Percentiles rank a stretch among this genome's conserved stretches.
phyloP scores from a whole-genome alignment of 2,329 filamentous ascomycete species.

The Emydomyces testavorans region DNA sequence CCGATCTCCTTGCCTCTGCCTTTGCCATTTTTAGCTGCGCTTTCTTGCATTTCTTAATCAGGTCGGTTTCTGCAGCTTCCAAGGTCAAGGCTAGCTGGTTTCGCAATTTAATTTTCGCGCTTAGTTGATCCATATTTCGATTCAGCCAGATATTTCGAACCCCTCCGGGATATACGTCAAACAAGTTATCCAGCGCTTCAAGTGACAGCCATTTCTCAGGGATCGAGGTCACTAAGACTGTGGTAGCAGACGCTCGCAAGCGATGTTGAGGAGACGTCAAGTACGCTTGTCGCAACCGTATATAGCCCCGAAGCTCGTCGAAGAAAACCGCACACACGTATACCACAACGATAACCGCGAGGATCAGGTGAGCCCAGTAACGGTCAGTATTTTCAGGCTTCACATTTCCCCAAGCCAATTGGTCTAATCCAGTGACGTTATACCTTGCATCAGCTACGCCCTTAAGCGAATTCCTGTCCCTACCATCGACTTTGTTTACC shows the following conservation, averaged over 20 bases:
- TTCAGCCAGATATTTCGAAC: conserved; percentile 96
- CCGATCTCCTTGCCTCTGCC: conserved; percentile 50
- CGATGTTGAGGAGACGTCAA: conserved; percentile 91
- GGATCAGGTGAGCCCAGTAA: conserved; percentile 72
- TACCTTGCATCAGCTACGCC: conserved; percentile 25
- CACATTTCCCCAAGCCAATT: conserved; percentile 82
- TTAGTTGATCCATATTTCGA: conserved; percentile 68
- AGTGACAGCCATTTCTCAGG: conserved; percentile 81
- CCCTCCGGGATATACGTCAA: conserved; percentile 91
- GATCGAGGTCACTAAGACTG: conserved; percentile 83
- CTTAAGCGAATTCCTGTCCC: conserved; percentile 45
- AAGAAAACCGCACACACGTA: conserved; percentile 87
- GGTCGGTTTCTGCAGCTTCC: conserved; percentile 70
- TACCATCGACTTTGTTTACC: conserved; percentile 64
- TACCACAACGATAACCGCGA: conserved; percentile 64
- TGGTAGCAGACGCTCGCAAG: conserved; percentile 84
- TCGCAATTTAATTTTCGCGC: conserved; percentile 70
- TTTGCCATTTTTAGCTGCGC: conserved; percentile 60
- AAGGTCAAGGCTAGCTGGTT: conserved; percentile 59
- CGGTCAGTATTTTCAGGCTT: conserved; percentile 50
- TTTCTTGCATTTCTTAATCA: conserved; percentile 70
- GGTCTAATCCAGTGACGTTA: conserved; percentile 60
- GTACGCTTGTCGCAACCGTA: conserved; percentile 88
- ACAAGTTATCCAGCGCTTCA: conserved; percentile 69
- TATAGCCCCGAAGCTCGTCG: conserved; percentile 71